phyloP scores from a whole-genome alignment of 805 yeast species.

The Teunomyces cretensis region DNA sequence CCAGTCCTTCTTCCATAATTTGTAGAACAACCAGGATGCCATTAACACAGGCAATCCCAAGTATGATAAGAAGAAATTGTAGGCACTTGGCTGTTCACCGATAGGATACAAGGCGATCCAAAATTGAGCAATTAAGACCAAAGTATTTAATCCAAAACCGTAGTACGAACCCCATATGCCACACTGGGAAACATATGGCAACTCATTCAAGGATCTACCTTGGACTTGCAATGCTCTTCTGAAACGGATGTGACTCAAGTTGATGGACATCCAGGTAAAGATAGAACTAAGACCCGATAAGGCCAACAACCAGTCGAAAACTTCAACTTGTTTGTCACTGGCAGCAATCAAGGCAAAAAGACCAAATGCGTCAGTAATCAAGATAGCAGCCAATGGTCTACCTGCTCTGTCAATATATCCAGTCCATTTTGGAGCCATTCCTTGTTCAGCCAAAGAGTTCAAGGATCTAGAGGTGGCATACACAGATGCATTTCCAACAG shows the following conservation, averaged over 20 bases:
- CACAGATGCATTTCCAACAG: conserved; percentile 71
- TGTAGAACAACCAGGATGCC: conserved; percentile 30
- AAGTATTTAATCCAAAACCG: conserved; percentile 48
- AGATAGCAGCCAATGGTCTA: conserved; percentile 60
- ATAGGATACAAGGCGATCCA: conserved; percentile 67
- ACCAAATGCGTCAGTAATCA: conserved; percentile 52
- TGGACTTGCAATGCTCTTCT: conserved; percentile 58
- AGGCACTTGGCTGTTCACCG: conserved; percentile 35
- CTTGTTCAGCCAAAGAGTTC: conserved; percentile 61
- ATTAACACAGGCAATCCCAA: conserved; percentile 34
- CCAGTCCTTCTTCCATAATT: conserved; percentile 29
- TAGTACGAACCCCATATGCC: conserved; percentile 56
- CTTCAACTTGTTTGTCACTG: conserved; percentile 45
- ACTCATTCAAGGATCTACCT: conserved; percentile 44
- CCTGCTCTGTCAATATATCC: conserved; percentile 65
- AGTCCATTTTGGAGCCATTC: conserved; percentile 57
- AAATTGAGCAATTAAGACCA: conserved; percentile 59
- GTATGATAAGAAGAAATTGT: conserved; percentile 30
- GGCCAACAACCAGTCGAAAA: conserved; percentile 65
- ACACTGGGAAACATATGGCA: conserved; percentile 52
- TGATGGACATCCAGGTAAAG: conserved; percentile 63
- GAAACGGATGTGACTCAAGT: conserved; percentile 59
- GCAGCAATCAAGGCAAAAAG: conserved; percentile 64
- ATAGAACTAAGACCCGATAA: conserved; percentile 62
- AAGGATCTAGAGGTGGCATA: conserved; percentile 67